Base-by-base conservation (phyloP, 2,329 filamentous ascomycete species). In the Arthrobotrys entomopaga region DNA sequence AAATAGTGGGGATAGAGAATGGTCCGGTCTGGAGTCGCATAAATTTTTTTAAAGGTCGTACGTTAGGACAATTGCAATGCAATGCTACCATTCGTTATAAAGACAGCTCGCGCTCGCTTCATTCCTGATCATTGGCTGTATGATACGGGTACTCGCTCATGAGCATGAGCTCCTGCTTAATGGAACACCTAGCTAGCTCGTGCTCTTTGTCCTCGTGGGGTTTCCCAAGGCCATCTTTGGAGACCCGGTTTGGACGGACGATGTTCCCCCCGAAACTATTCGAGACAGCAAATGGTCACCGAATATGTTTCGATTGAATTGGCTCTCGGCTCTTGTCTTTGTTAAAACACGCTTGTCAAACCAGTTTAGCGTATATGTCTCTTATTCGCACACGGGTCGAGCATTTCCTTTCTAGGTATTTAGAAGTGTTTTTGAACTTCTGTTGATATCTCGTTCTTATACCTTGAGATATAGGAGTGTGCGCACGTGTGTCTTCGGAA, bases 201-300 rank as follows among this genome's bases (percentile, higher is more conserved):
- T 53, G 50, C 24, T 34, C 50, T 57, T 57, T 65, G 24, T 57
- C 50, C 7, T 65, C 61, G 20, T 53, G 50, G 50, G 13, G 6
- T 22, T 24, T 24, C 48, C 48, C 48, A n/a, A 22, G 29, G 29
- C 6, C 29, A 34, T 34, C 10, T 34, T 34, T 34, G 29, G 29
- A 34, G 29, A 34, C 29, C 29, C 2, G 29, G 29, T n/a, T 46
- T 7, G 2, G 42, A 46, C 42, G 13, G 42, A 46, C 42, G 15
- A 19, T 46, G 16, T 46, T 46, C 42, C 42, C 42, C 42, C 42
- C 42, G 42, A 19, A 19, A 46, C 42, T 34, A 34, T 34, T 34
- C 6, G 29, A 34, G 29, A 46, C 16, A 7, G 15, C 6, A 19
- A n/a, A 19, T n/a, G 42, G 42, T 46, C 11, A 19, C 15, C 16